Conservation (phyloP, 2,329 filamentous ascomycete species). For the Bertia moriformis region DNA sequence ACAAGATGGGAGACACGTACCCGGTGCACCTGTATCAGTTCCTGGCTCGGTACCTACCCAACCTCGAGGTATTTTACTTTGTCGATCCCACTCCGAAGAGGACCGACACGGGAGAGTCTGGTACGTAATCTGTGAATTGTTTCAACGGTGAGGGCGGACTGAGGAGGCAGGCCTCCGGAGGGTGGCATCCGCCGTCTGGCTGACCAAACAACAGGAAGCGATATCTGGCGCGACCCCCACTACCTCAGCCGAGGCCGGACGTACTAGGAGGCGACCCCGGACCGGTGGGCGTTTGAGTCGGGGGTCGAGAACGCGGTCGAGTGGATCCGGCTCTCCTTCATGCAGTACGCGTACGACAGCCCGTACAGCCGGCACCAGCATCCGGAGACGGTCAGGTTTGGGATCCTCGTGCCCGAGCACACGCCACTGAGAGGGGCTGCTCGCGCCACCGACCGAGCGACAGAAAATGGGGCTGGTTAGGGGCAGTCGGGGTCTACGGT, state of each 20-base stretch:
- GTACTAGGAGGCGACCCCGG: conserved; percentile 16
- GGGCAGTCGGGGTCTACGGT: no score
- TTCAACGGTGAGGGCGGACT: conserved; percentile 3
- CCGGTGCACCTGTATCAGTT: conserved; percentile 28
- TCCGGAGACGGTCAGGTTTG: conserved; percentile 22
- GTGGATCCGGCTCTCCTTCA: conserved; percentile 22
- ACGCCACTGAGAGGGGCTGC: background rate
- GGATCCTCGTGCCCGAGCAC: conserved; percentile 22
- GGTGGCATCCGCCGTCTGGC: no score
- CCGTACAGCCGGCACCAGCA: conserved; percentile 13
- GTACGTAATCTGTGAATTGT: background rate
- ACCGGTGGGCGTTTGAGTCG: conserved; percentile 10
- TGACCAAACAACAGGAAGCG: no score
- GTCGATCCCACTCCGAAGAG: conserved; percentile 25
- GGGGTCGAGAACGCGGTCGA: conserved; percentile 13
- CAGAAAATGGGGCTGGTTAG: no score
- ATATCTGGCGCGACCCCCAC: background rate
- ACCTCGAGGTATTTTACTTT: conserved; percentile 26
- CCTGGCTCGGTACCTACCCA: conserved; percentile 22
- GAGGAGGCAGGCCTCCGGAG: conserved; percentile 5
- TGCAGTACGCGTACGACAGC: conserved; percentile 18
- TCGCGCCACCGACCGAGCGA: background rate
- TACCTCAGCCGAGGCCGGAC: conserved; percentile 6
- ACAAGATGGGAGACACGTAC: conserved; percentile 13
- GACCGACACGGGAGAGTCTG: conserved; percentile 4